Evolutionary conservation across 257 asterid genomes (phyloP), one percentile per base, ranked within the genome.

Genomic region (Orobanche coerulescens): DNA sequence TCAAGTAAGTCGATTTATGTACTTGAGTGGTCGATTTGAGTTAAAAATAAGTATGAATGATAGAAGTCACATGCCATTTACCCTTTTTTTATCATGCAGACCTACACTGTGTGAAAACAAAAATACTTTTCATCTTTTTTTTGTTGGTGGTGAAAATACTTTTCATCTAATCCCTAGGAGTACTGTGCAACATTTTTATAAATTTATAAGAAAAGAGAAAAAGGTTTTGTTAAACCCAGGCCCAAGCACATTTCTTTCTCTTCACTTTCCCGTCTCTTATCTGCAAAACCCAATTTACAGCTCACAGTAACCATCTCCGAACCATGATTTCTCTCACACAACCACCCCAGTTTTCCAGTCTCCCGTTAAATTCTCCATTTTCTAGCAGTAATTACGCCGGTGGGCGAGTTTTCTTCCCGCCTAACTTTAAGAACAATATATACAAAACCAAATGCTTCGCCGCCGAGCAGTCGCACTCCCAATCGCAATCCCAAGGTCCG

Each of bases 251-350:
- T 6, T n/a, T 12, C 10, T 28, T 16, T 8, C 5, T 26, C 12
- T 13, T 23, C 70, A 1, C 10, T 59, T 72, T 60, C 69, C 62
- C 62, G 68, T 42, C 67, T 57, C 78, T 73, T 69, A 76, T 76
- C 78, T 59, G 66, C 52, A 61, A 68, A 48, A 7, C 56, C 43
- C 70, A 7, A 57, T 0, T 49, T 16, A 26, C 31, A 26, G 64
- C 64, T 62, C 48, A 44, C 57, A 22, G 4, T n/a, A 25, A 24
- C 8, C 53, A 34, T 25, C 53, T 22, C 54, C 22, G 25, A 8
- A 19, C 37, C 68, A 79, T 82, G 94, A 33, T 75, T 37, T 69
- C 79, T 20, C 75, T 72, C 9, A 15, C 71, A 5, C 62, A 31
- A 57, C 51, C 79, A 14, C 56, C 75, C 61, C 80, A 42, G 67